Evolutionary conservation across 2,329 filamentous ascomycete species (phyloP), one percentile per base, ranked within the genome.

Genomic region (Xylaria sp.): DNA sequence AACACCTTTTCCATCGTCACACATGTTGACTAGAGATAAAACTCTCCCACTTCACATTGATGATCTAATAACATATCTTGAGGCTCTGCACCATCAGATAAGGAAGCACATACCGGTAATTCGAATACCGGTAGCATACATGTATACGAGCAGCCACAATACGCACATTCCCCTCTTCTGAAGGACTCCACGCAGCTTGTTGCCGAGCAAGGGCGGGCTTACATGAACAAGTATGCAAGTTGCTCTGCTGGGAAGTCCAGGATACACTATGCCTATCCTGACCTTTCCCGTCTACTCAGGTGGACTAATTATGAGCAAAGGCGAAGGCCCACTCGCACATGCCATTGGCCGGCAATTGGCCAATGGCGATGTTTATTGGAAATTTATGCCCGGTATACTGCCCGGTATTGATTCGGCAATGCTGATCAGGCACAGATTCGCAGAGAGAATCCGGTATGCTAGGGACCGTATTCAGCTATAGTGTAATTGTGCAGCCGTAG

Each of bases 371-470:
- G 9, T 55, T 61, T 36, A 42, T 38, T 64, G n/a, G 57, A 62
- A 39, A 36, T 29, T 39, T 45, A 53, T 51, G 38, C 22, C 59
- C 56, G 53, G 57, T 49, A 58, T 38, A 45, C 45, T 53, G 39
- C 20, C 59, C 59, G 57, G 53, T 54, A 59, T 51, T 59, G 42
- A 61, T 50, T 60, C 61, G 61, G 58, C 47, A 65, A 47, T 49
- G 65, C 27, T 67, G 51, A 62, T 67, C 58, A 69, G 54, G 61
- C 45, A 59, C 49, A 29, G 58, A 47, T 59, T 61, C 9, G 25
- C 55, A 54, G 49, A 42, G 6, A 31, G 36, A 29, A 55, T 39
- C 36, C 22, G 36, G 53, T 38, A 54, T 38, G 27, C 31, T 55
- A 38, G 4, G 15, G 11, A 20, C 47, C 9, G 17, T 51, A 39